These are phyloP conservation scores for Thielaviopsis cerberus DNA, from an alignment of 2,329 filamentous ascomycete species.

Conservation along the genomic window DNA sequence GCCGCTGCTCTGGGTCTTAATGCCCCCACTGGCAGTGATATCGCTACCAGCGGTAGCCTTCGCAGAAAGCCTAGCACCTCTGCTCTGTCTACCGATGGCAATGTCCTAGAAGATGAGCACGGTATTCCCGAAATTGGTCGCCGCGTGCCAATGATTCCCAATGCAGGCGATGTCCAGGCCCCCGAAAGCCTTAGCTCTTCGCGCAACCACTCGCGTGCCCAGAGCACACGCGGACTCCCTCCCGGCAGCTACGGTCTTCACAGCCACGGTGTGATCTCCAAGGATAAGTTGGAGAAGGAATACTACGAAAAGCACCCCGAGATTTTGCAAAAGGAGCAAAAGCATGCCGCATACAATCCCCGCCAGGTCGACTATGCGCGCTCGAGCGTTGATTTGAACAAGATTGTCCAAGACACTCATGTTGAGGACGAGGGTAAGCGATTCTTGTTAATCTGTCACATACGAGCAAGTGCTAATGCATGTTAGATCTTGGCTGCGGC, in stretches of 20 bases:
- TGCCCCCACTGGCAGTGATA: conserved; percentile 22
- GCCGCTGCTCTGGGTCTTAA: conserved; percentile 75
- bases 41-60: conserved; percentile 24
- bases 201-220: conserved; percentile 48
- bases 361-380: conserved; percentile 53
- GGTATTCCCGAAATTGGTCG: conserved; percentile 86
- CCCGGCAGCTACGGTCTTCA: conserved; percentile 87
- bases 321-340: conserved; percentile 52
- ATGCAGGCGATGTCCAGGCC: conserved; percentile 89
- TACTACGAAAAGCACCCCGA: conserved; percentile 92
- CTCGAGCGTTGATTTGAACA: conserved; percentile 79
- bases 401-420: conserved; percentile 56
- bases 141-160: conserved; percentile 81
- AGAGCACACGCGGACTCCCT: conserved; percentile 52
- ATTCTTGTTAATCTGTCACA: not conserved
- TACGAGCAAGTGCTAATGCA: not conserved
- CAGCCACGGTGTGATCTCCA: conserved; percentile 58
- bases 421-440: conserved; percentile 11
- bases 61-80: conserved; percentile 32
- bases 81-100: conserved; percentile 23
- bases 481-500: conserved; percentile 24
- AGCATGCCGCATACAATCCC: conserved; percentile 37
- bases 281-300: conserved; percentile 71
- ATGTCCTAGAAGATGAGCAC: conserved; percentile 55
- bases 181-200: conserved; percentile 31